Evolutionary conservation across 176 grass and related monocot species (phyloP), one percentile per base, ranked within the genome.

Genomic region (Pontederia paniculata): DNA sequence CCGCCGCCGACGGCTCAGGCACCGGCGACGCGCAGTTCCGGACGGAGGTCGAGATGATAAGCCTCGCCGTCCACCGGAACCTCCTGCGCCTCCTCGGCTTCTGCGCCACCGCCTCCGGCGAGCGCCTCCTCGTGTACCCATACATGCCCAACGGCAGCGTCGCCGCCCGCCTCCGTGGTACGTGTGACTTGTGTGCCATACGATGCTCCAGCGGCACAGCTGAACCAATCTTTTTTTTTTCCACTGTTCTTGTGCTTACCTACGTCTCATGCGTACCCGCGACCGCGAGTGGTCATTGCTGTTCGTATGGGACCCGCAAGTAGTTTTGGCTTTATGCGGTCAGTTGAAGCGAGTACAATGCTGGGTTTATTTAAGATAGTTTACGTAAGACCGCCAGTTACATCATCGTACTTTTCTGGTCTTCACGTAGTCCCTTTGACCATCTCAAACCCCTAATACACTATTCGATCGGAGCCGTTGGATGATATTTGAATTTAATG

Each of bases 61-160:
- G 85, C 82, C 82, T 96, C 28, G 90, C 90, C 51, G 82, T 89
- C 31, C 90, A 96, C 63, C 78, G 90, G n/a, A 88, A 96, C 76
- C 71, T 96, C 23, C 85, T 96, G 51, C 78, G 90, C 45, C 82
- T 96, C 25, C 14, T 89, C 17, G 90, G 90, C 3, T 89, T 83
- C 80, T 96, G 90, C 70, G 70, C 89, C 70, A 67, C 89, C 17
- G 52, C 76, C 52, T 43, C 63, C 17, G 85, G 85, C 21, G 90
- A 96, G 66, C 81, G 86, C 60, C 67, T 97, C 16, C 85, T 97
- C 74, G 83, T 97, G 11, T 97, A 97, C 68, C 91, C 91, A 0
- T 97, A 62, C 79, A 97, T 97, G 91, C 67, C 85, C 16, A 89
- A 97, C 74, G 91, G 91, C 70, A 90, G 86, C 83, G 86, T 97